These are phyloP conservation scores for Acorus calamus DNA, from an alignment of 106 monocot genomes.

Conservation along the genomic window DNA sequence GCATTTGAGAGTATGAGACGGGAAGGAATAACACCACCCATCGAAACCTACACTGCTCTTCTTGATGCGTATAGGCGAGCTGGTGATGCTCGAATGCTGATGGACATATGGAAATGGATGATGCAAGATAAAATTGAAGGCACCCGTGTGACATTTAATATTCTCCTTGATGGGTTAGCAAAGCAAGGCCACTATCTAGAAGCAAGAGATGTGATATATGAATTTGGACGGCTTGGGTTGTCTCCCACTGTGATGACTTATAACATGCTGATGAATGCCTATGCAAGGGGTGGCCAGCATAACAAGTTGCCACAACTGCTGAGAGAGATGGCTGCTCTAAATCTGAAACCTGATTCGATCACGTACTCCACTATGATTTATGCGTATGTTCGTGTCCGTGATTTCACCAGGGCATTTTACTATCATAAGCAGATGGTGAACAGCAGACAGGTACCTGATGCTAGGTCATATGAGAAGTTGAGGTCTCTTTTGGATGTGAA, in stretches of 20 bases:
- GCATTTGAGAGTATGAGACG: slow-evolving; percentile 68
- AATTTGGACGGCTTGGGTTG: slow-evolving; percentile 60
- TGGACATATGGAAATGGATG: slow-evolving; percentile 88
- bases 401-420: slow-evolving; percentile 74
- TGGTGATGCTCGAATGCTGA: slow-evolving; percentile 50
- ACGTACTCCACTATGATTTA: slow-evolving; percentile 92
- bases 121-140: slow-evolving; percentile 64
- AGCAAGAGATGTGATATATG: slow-evolving; percentile 79
- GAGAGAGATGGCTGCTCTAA: slow-evolving; percentile 67
- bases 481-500: slow-evolving; percentile 58
- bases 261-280: slow-evolving; percentile 98
- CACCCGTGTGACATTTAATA: slow-evolving; percentile 73
- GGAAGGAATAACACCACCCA: slow-evolving; percentile 54
- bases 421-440: slow-evolving; percentile 90
- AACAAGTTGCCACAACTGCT: slow-evolving; percentile 70
- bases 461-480: slow-evolving; percentile 60
- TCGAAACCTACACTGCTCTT: slow-evolving; percentile 80
- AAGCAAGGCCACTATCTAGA: slow-evolving; percentile 87
- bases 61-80: slow-evolving; percentile 73
- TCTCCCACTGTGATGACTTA: slow-evolving; percentile 82
- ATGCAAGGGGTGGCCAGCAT: slow-evolving; percentile 89
- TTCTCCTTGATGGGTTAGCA: slow-evolving; percentile 79
- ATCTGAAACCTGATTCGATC: slow-evolving; percentile 73
- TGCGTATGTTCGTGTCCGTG: slow-evolving; percentile 83
- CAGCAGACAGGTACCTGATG: slow-evolving; percentile 71